phyloP scores from a whole-genome alignment of 352 stramenopile genomes.

The Peronospora tabacina region DNA sequence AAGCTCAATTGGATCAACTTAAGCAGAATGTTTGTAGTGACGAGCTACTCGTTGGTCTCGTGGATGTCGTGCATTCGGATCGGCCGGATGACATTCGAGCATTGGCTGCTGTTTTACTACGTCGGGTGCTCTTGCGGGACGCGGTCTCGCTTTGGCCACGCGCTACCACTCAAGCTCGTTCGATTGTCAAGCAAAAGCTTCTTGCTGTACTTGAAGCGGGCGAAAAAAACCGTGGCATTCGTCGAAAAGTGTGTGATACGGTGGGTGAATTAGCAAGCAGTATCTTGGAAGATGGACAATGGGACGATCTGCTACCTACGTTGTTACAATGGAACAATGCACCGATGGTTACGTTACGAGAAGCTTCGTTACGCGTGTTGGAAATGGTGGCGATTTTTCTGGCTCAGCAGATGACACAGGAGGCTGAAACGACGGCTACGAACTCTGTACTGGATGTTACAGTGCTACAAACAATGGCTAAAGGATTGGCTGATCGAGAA shows the following conservation, averaged over 20 bases:
- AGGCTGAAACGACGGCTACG: constrained; percentile 20
- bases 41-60: constrained; percentile 45
- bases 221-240: constrained; percentile 68
- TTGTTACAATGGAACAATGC: constrained; percentile 55
- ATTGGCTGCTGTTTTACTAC: constrained; percentile 65
- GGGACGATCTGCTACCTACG: constrained; percentile 62
- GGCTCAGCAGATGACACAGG: constrained; percentile 40
- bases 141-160: constrained; percentile 70
- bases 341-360: constrained; percentile 44
- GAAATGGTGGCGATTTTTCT: constrained; percentile 81
- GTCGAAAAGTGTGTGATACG: constrained; percentile 77
- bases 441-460: constrained; percentile 36
- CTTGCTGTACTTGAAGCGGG: constrained; percentile 46
- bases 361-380: constrained; percentile 63
- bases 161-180: constrained; percentile 38
- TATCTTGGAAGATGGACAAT: constrained; percentile 76
- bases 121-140: constrained; percentile 68
- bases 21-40: constrained; percentile 48
- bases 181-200: constrained; percentile 50
- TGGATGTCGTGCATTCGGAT: constrained; percentile 49
- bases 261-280: constrained; percentile 72
- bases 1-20: constrained; percentile 52
- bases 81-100: constrained; percentile 60
- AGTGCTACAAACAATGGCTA: constrained; percentile 44
- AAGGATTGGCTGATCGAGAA: constrained; percentile 42